phyloP scores from a whole-genome alignment of 2,329 filamentous ascomycete species.

The Exophiala xenobiotica region DNA sequence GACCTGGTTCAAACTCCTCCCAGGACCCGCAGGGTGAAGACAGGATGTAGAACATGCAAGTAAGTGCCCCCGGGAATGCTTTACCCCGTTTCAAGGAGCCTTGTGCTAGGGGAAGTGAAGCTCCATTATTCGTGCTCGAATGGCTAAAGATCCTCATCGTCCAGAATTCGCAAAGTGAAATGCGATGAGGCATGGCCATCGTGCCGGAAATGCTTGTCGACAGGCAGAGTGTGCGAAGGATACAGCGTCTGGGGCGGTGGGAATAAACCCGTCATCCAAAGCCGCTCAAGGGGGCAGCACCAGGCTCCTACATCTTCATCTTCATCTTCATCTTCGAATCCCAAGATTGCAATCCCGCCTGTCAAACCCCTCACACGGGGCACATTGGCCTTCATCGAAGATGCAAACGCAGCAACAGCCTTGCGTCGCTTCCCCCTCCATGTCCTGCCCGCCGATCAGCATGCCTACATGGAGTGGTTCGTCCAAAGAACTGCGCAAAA shows the following conservation, averaged over 20 bases:
- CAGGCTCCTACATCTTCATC: background rate
- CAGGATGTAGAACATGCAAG: conserved; percentile 38
- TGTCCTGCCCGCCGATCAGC: conserved; percentile 26
- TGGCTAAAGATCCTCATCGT: background rate
- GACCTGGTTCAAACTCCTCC: background rate
- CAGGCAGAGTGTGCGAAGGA: conserved; percentile 42
- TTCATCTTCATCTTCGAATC: no score
- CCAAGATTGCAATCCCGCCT: background rate
- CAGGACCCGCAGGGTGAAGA: background rate
- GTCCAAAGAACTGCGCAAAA: conserved; percentile 31
- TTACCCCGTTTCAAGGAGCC: no score
- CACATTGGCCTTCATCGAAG: background rate
- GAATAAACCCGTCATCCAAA: conserved; percentile 21
- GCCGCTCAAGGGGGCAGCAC: background rate
- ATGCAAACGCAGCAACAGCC: background rate
- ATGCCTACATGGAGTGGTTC: conserved; percentile 35
- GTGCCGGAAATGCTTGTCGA: conserved; percentile 38
- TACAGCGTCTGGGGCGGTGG: conserved; percentile 46
- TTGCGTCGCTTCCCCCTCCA: conserved; percentile 10
- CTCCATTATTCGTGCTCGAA: background rate
- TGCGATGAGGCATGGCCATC: conserved; percentile 42
- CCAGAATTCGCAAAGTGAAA: conserved; percentile 35
- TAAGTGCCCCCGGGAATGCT: no score
- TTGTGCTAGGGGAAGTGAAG: no score
- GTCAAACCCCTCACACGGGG: background rate